Evolutionary conservation across 116 monocot species (phyloP).

Genomic region (Papilionanthe hybrid): DNA sequence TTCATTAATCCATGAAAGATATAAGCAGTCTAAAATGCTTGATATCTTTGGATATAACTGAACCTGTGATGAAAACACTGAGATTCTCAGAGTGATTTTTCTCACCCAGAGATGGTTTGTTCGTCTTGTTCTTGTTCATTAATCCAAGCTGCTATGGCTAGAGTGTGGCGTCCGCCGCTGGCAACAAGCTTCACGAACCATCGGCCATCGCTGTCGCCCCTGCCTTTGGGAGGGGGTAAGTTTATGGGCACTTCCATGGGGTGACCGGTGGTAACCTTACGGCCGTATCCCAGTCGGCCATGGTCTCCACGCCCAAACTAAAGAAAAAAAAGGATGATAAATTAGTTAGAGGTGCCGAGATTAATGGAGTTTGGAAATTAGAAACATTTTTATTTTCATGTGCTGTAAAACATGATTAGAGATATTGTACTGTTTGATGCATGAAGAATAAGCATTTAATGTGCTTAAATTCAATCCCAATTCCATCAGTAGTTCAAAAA

Average conservation of each 20-base stretch:
- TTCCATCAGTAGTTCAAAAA: too few species aligned
- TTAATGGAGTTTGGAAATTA: not conserved
- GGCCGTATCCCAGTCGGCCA: conserved; percentile 84
- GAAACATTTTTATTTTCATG: not conserved
- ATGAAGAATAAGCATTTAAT: too few species aligned
- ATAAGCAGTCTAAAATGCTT: not conserved
- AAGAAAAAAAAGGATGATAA: not conserved
- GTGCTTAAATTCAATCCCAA: too few species aligned
- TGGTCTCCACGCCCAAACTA: conserved; percentile 97
- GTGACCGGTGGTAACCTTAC: conserved; percentile 81
- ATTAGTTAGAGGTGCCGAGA: not conserved
- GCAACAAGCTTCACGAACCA: conserved; percentile 71
- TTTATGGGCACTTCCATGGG: conserved; percentile 83
- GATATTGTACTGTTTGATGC: too few species aligned
- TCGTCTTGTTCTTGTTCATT: not conserved
- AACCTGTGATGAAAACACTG: not conserved
- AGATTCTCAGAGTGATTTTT: not conserved
- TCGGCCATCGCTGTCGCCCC: conserved; percentile 20
- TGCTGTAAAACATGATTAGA: too few species aligned
- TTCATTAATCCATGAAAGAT: not conserved
- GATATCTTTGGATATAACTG: too few species aligned
- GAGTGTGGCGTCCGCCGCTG: conserved; percentile 89
- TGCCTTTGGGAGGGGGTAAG: conserved; percentile 36
- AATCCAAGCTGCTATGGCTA: conserved; percentile 59
- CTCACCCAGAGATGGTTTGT: not conserved